A percentile compares a stretch with the other conserved stretches of the same genome.
Conservation (phyloP, 2,329 filamentous ascomycete species). For the Dichotomopilus funicola region DNA sequence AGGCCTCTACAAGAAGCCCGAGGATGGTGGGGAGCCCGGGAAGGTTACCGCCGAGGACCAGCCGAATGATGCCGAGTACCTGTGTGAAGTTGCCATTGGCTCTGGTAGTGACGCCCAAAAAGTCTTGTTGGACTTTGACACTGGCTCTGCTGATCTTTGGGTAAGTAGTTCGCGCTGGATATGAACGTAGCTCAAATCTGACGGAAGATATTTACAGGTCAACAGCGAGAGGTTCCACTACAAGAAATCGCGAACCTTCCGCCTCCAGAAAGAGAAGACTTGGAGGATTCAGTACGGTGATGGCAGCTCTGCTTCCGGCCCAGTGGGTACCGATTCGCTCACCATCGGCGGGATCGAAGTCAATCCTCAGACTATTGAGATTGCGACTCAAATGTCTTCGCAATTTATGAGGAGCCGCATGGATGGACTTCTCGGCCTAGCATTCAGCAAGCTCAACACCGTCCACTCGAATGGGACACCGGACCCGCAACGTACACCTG, state of each 20-base stretch:
- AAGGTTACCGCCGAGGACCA: slow-evolving; percentile 55
- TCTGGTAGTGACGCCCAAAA: slow-evolving; percentile 50
- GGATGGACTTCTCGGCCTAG: slow-evolving; percentile 62
- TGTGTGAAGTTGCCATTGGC: slow-evolving; percentile 58
- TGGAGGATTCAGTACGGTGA: slow-evolving; percentile 68
- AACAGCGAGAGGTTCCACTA: slow-evolving; percentile 48
- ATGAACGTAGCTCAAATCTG: not conserved
- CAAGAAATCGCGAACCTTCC: slow-evolving; percentile 54
- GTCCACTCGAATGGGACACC: slow-evolving; percentile 39
- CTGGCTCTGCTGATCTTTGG: slow-evolving; percentile 65
- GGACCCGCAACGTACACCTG: slow-evolving; percentile 50
- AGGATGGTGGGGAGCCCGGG: slow-evolving; percentile 31
- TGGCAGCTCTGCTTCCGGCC: slow-evolving; percentile 57
- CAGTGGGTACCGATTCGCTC: slow-evolving; percentile 57
- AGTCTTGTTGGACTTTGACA: slow-evolving; percentile 61
- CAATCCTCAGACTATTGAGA: slow-evolving; percentile 57
- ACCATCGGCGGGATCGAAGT: slow-evolving; percentile 55
- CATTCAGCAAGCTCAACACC: slow-evolving; percentile 58
- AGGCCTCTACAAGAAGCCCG: slow-evolving; percentile 42
- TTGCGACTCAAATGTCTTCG: slow-evolving; percentile 52
- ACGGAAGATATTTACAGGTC: slow-evolving; percentile 2
- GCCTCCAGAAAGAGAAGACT: slow-evolving; percentile 29
- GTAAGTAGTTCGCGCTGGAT: slow-evolving; percentile 31
- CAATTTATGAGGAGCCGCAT: slow-evolving; percentile 51
- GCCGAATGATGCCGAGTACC: slow-evolving; percentile 61